Evolutionary conservation across 1,284 basidiomycete species (phyloP).

Genomic region (Marasmius oreades): DNA sequence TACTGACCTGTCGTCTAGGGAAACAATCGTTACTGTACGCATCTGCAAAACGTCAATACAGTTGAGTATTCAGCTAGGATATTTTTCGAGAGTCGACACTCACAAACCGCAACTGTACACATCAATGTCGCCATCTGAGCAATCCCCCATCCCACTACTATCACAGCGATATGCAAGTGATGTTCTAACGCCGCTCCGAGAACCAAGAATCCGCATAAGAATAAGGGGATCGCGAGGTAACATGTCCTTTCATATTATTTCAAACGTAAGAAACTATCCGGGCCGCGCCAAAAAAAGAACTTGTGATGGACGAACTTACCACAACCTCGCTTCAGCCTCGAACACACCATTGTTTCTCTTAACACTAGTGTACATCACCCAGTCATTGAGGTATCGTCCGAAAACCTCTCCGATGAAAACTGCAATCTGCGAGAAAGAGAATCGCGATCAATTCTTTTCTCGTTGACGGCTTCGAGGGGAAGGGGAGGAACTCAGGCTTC

Average conservation of each 20-base stretch:
- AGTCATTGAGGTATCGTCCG: conserved; percentile 47
- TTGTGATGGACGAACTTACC: conserved; percentile 27
- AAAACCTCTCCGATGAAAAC: conserved; percentile 47
- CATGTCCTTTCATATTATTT: conserved; percentile 37
- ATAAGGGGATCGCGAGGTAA: conserved; percentile 43
- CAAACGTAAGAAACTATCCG: background rate
- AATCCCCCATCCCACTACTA: conserved; percentile 45
- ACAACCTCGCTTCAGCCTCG: conserved; percentile 46
- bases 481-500: too few relatives aligned
- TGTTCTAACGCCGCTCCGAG: conserved; percentile 37
- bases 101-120: conserved; percentile 7
- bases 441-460: too few relatives aligned
- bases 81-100: background rate
- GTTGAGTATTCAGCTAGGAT: background rate
- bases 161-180: conserved; percentile 35
- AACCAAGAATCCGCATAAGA: conserved; percentile 43
- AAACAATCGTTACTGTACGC: conserved; percentile 32
- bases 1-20: conserved; percentile 28
- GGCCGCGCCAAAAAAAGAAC: background rate
- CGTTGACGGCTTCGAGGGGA: background rate
- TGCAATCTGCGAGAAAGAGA: conserved; percentile 18
- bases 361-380: conserved; percentile 38
- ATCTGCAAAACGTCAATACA: conserved; percentile 7
- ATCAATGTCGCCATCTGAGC: conserved; percentile 26
- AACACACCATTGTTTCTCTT: conserved; percentile 47